Evolutionary conservation across 176 grass and related monocot species (phyloP), one percentile per base, ranked within the genome.

Genomic region (Aegilops speltoides): DNA sequence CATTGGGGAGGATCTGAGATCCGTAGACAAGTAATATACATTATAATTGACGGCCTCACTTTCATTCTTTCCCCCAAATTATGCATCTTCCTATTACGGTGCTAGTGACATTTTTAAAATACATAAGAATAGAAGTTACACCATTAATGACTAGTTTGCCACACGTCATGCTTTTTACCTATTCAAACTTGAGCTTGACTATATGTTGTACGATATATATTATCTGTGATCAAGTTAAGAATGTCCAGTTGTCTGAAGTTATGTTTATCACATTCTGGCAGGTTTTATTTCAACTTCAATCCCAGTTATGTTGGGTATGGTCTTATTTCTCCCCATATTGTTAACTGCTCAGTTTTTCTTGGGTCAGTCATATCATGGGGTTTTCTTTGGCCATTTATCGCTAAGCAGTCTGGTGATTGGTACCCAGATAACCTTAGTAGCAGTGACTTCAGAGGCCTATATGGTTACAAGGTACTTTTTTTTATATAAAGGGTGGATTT

Each of bases 251-350:
- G 3, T 26, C 81, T 76, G 40, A 77, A 64, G 11, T 84, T 64
- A 7, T 15, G 14, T 76, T 56, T 50, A 57, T 63, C 24, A 10
- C 46, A 54, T 73, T 34, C 17, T 14, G 72, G 54, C 84, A 90
- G 88, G 32, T 90, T 90, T 78, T 86, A 83, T 86, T 90, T 90
- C 41, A 31, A 86, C 64, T 90, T 90, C 73, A 90, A 85, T 65
- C 88, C 88, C 59, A 83, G 88, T 86, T 90, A 83, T 90, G 88
- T 90, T 38, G 88, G 88, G 17, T 90, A 86, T 90, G 88, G 88
- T 71, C 79, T 90, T 90, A 86, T 90, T 77, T 90, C 79, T 40
- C 79, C 83, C 40, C 88, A 86, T 63, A 78, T 82, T 82, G 88
- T 90, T 41, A 90, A 90, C 38, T 90, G 72, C 64, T 90, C 88